Evolutionary conservation across 495 filamentous ascomycete genomes (phyloP).

Genomic region (Halenospora varia): DNA sequence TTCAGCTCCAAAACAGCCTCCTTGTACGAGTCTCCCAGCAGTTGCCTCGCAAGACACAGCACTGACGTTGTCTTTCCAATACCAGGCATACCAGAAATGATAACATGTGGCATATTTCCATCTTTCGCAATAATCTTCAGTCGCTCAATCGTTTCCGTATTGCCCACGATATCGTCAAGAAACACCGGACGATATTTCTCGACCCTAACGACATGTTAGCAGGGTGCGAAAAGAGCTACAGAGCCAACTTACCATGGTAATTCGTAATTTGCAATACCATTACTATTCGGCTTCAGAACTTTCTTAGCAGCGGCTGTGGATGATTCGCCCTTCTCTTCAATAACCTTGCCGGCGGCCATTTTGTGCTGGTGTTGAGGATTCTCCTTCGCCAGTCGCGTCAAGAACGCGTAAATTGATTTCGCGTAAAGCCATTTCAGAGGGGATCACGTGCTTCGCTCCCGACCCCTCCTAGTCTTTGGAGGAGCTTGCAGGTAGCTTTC

Average conservation of each 20-base stretch:
- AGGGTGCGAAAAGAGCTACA: constrained; percentile 8
- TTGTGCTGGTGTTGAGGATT: constrained; percentile 5
- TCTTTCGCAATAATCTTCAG: constrained; percentile 98
- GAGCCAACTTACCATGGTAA: constrained; percentile 72
- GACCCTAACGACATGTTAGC: constrained; percentile 67
- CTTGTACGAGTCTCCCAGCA: constrained; percentile 93
- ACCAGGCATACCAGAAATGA: constrained; percentile 98
- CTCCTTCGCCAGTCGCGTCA: no score
- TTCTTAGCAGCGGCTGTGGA: constrained; percentile 70
- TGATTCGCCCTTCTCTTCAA: constrained; percentile 61
- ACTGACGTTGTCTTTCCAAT: constrained; percentile 99
- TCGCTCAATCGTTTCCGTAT: constrained; percentile 94
- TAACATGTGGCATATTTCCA: constrained; percentile 99
- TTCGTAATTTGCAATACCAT: constrained; percentile 68
- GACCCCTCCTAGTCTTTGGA: no score
- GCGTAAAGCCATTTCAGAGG: no score
- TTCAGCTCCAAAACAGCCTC: constrained; percentile 97
- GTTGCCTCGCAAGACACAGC: constrained; percentile 85
- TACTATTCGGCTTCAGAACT: constrained; percentile 58
- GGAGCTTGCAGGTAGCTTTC: no score
- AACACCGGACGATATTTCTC: constrained; percentile 96
- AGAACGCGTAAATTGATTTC: no score
- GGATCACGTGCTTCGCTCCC: no score
- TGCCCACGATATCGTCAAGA: constrained; percentile 95
- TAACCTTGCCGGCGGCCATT: constrained; percentile 18